Evolutionary conservation across 345 rosid genomes (phyloP).

Genomic region (Brassica rapa): DNA sequence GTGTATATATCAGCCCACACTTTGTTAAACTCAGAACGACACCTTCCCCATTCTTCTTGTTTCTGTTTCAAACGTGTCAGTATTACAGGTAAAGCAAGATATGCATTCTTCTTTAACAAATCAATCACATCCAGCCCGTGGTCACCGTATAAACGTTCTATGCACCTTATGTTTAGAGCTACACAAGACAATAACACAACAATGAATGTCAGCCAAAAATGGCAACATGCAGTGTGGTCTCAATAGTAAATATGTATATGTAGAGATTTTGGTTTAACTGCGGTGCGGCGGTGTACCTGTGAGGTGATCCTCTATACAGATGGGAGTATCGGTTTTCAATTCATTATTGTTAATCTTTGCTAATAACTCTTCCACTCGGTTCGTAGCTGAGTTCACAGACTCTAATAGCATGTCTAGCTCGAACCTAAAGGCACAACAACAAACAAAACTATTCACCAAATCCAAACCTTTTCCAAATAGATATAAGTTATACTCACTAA

Average conservation of each 20-base stretch:
- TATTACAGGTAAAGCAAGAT: neutral
- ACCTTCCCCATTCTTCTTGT: neutral
- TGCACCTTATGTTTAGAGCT: neutral
- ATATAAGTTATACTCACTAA: neutral
- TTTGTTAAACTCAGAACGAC: neutral
- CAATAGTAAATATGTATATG: too few relatives aligned
- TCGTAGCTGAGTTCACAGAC: conserved; percentile 3
- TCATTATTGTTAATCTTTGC: neutral
- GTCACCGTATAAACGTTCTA: conserved; percentile 2
- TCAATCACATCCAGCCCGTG: neutral
- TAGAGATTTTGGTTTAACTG: too few relatives aligned
- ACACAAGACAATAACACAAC: neutral
- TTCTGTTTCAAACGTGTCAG: neutral
- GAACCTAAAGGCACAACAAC: neutral
- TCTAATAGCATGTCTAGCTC: conserved; percentile 4
- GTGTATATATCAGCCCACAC: neutral
- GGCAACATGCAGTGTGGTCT: too few relatives aligned
- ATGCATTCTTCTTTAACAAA: neutral
- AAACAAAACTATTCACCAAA: neutral
- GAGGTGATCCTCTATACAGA: neutral
- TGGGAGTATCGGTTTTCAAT: neutral
- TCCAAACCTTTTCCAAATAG: neutral
- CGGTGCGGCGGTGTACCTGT: neutral
- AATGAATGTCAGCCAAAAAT: neutral
- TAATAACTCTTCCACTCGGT: neutral